Evolutionary conservation across 768 basidiomycete genomes (phyloP).

Genomic region (Roridomyces roridus): DNA sequence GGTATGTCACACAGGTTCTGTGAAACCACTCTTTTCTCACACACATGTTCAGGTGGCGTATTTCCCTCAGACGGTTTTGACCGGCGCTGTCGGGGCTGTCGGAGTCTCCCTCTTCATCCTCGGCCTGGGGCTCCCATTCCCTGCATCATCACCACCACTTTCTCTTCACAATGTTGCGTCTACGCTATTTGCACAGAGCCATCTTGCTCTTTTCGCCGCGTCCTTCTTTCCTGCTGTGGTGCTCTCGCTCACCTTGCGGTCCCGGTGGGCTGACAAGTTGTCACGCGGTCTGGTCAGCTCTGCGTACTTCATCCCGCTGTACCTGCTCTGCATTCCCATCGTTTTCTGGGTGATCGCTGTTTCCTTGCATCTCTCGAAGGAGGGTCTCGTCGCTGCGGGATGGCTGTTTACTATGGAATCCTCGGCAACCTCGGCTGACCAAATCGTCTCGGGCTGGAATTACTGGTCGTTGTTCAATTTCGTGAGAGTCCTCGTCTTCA

Average conservation of each 20-base stretch:
- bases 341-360: constrained; percentile 28
- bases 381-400: constrained; percentile 16
- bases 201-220: constrained; percentile 27
- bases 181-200: constrained; percentile 21
- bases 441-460: constrained; percentile 27
- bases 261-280: constrained; percentile 16
- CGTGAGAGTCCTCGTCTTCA: not conserved
- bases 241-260: constrained; percentile 25
- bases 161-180: constrained; percentile 19
- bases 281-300: constrained; percentile 26
- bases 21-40: not conserved
- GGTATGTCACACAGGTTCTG: constrained; percentile 17
- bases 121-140: constrained; percentile 22
- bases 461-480: constrained; percentile 33
- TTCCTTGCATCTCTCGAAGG: constrained; percentile 1
- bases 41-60: constrained; percentile 27
- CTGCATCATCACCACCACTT: constrained; percentile 9
- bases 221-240: constrained; percentile 28
- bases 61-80: constrained; percentile 32
- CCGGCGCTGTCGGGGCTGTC: constrained; percentile 30
- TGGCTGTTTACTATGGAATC: constrained; percentile 31
- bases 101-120: constrained; percentile 29
- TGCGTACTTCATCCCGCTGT: constrained; percentile 26
- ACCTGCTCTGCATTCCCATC: constrained; percentile 21
- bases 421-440: constrained; percentile 7